phyloP scores from a whole-genome alignment of 768 basidiomycete genomes.

The Lactarius evosmus region DNA sequence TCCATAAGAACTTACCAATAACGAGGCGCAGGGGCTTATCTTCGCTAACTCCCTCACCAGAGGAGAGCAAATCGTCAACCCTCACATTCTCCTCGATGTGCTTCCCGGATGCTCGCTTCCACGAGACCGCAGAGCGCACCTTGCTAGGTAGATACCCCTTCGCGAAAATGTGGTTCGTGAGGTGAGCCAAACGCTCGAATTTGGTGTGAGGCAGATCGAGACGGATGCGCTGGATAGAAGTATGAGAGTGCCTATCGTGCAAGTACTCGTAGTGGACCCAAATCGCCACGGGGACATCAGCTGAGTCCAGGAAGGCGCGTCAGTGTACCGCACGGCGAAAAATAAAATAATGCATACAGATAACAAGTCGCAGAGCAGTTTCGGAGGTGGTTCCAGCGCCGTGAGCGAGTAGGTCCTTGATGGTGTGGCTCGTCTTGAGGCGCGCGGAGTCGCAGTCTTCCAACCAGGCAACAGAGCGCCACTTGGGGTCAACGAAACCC shows the following conservation, averaged over 20 bases:
- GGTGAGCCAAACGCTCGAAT: slow-evolving; percentile 42
- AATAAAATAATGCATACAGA: slow-evolving; percentile 35
- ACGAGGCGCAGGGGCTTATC: slow-evolving; percentile 39
- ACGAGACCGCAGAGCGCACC: slow-evolving; percentile 40
- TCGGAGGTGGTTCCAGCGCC: slow-evolving; percentile 44
- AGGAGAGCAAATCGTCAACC: slow-evolving; percentile 32
- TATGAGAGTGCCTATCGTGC: slow-evolving; percentile 35
- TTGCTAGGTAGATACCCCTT: slow-evolving; percentile 39
- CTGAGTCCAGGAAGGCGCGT: slow-evolving; percentile 28
- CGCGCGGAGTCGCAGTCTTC: slow-evolving; percentile 41
- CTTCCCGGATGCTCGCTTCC: slow-evolving; percentile 41
- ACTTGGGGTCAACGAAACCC: slow-evolving; percentile 46
- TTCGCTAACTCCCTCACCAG: slow-evolving; percentile 38
- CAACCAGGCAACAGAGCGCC: slow-evolving; percentile 44
- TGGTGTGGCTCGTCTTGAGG: slow-evolving; percentile 36
- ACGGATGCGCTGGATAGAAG: slow-evolving; percentile 44
- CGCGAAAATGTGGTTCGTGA: slow-evolving; percentile 47
- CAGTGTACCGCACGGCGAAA: background rate
- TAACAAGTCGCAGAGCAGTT: slow-evolving; percentile 43
- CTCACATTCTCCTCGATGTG: slow-evolving; percentile 32
- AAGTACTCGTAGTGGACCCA: slow-evolving; percentile 45
- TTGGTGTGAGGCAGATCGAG: slow-evolving; percentile 35
- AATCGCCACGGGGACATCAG: slow-evolving; percentile 39
- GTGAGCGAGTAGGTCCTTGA: slow-evolving; percentile 39
- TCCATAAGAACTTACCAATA: slow-evolving; percentile 32